Evolutionary conservation across 768 basidiomycete species (phyloP).

Genomic region (Stropharia rugosoannulata): DNA sequence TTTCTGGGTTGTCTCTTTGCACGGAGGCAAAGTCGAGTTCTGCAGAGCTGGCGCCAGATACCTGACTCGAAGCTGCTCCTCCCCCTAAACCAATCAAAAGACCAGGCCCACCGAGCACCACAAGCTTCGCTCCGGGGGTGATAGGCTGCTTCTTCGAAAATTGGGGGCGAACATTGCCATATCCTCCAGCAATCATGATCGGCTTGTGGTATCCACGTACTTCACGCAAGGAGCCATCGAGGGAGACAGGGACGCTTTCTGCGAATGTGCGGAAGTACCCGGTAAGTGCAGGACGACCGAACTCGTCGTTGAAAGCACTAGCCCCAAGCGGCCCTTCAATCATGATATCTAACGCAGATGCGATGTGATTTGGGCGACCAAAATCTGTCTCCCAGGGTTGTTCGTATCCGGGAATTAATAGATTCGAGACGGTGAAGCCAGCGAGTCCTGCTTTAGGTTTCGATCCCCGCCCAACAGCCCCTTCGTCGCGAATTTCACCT

Average conservation of each 20-base stretch:
- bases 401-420: constrained; percentile 85
- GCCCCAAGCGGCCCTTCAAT: constrained; percentile 93
- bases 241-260: constrained; percentile 62
- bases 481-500: constrained; percentile 98
- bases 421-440: constrained; percentile 93
- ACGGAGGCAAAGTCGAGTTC: constrained; percentile 98
- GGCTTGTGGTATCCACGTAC: constrained; percentile 98
- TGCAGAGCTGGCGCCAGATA: constrained; percentile 85
- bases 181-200: constrained; percentile 98
- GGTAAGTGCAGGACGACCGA: constrained; percentile 87
- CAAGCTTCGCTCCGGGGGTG: constrained; percentile 77
- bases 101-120: constrained; percentile 94
- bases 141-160: constrained; percentile 82
- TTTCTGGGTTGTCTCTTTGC: constrained; percentile 97
- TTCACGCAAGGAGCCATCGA: constrained; percentile 50
- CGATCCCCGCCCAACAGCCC: constrained; percentile 91
- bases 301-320: constrained; percentile 97
- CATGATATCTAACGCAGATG: constrained; percentile 96
- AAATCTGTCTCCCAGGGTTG: constrained; percentile 98
- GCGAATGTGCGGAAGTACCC: constrained; percentile 97
- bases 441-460: constrained; percentile 94
- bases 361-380: constrained; percentile 87
- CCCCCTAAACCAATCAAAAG: constrained; percentile 96
- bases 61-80: constrained; percentile 93
- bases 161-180: constrained; percentile 86